These are phyloP conservation scores for Avena atlantica DNA, from an alignment of 176 grass and related monocot species.

Conservation along the genomic window DNA sequence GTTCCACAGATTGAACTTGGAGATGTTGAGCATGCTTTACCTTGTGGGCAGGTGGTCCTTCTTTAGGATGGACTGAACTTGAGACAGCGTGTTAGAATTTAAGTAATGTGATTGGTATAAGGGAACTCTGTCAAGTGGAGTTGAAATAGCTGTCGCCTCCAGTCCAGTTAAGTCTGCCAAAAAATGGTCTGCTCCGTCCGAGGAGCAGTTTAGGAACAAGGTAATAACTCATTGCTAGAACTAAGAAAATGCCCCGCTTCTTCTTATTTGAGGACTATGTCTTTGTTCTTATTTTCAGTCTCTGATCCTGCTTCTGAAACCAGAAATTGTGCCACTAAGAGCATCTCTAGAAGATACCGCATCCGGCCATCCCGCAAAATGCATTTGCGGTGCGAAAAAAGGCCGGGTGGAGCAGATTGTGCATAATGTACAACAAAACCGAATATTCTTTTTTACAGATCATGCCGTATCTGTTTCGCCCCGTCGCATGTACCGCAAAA, in stretches of 20 bases:
- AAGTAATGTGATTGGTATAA: constrained; percentile 80
- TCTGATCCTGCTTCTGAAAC: background rate
- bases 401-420: too few relatives aligned
- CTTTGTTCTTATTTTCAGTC: constrained; percentile 22
- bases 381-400: too few relatives aligned
- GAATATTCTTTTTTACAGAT: too few relatives aligned
- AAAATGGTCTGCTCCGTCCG: constrained; percentile 53
- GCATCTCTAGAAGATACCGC: too few relatives aligned
- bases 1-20: background rate
- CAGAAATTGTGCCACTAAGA: background rate
- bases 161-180: constrained; percentile 35
- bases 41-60: constrained; percentile 56
- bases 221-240: constrained; percentile 30
- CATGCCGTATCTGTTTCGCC: too few relatives aligned
- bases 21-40: constrained; percentile 11
- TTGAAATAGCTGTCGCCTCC: constrained; percentile 86
- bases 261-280: constrained; percentile 26
- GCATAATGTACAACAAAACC: too few relatives aligned
- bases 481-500: too few relatives aligned
- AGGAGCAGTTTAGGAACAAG: constrained; percentile 73
- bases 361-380: too few relatives aligned
- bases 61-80: constrained; percentile 63
- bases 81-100: constrained; percentile 73
- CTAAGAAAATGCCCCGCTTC: background rate
- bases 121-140: constrained; percentile 80